phyloP scores from a whole-genome alignment of 2,329 filamentous ascomycete species.

The Aspergillus melleus region DNA sequence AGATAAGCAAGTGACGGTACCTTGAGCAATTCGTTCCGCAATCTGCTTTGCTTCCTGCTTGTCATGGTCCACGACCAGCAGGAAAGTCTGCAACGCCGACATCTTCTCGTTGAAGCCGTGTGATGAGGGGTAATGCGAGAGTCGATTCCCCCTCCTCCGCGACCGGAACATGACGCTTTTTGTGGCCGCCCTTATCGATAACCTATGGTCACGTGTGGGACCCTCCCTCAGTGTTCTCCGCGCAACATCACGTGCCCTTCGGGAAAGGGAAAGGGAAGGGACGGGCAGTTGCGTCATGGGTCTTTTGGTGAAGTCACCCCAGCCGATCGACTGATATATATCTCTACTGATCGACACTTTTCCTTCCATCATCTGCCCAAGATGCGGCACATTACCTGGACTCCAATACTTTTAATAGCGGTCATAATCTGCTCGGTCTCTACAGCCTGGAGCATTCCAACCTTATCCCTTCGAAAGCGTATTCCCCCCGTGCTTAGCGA shows the following conservation, averaged over 20 bases:
- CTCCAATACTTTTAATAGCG: constrained; percentile 5
- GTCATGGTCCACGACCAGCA: constrained; percentile 49
- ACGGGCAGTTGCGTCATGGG: constrained; percentile 23
- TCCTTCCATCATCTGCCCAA: constrained; percentile 4
- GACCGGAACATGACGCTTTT: constrained; percentile 22
- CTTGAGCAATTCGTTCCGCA: constrained; percentile 45
- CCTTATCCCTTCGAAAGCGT: constrained; percentile 20
- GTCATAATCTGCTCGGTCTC: constrained; percentile 14
- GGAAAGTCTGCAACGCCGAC: constrained; percentile 50
- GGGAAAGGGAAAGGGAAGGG: not conserved
- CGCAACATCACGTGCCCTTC: constrained; percentile 13
- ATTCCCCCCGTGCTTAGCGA: constrained; percentile 20
- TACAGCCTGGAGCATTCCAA: constrained; percentile 12
- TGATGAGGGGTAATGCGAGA: constrained; percentile 6
- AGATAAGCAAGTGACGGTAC: constrained; percentile 27
- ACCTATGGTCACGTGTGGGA: constrained; percentile 18
- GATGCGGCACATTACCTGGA: constrained; percentile 12
- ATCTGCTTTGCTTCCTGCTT: constrained; percentile 48
- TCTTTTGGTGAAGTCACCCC: not conserved
- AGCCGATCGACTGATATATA: not conserved
- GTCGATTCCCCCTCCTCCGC: constrained; percentile 14
- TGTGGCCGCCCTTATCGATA: constrained; percentile 28
- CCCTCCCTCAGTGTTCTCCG: not conserved
- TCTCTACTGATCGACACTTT: not conserved
- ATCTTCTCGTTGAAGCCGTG: constrained; percentile 32